These are phyloP conservation scores for Actinomortierella wolfii DNA, from an alignment of 371 early-diverging fungal genomes.

Conservation along the genomic window DNA sequence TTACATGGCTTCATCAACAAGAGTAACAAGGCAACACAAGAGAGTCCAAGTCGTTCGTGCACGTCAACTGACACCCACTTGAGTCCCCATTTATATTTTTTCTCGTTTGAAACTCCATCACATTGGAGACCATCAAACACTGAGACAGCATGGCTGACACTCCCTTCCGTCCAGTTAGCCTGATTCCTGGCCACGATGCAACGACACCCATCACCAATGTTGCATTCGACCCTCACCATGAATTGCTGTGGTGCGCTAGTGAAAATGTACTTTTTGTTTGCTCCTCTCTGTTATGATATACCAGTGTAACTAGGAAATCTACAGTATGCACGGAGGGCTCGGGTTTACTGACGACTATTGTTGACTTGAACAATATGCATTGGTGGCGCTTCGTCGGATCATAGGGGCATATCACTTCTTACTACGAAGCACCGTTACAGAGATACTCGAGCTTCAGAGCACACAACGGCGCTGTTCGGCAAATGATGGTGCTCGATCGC, in stretches of 20 bases:
- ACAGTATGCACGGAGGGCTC: too few species aligned
- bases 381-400: too few species aligned
- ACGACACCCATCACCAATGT: conserved; percentile 55
- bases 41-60: too few species aligned
- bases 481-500: conserved; percentile 67
- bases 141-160: conserved; percentile 45
- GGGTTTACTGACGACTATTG: too few species aligned
- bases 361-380: too few species aligned
- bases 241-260: conserved; percentile 79
- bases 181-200: conserved; percentile 40
- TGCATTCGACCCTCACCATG: conserved; percentile 79
- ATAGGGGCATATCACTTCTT: conserved; percentile 67
- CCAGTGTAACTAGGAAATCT: too few species aligned
- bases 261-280: conserved; percentile 59
- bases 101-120: too few species aligned
- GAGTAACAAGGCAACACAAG: too few species aligned
- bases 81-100: too few species aligned
- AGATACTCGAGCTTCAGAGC: conserved; percentile 73
- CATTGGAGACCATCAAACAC: too few species aligned
- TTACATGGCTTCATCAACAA: too few species aligned
- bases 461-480: conserved; percentile 68
- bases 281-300: conserved; percentile 5
- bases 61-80: too few species aligned
- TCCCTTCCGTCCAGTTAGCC: conserved; percentile 38
- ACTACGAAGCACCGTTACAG: conserved; percentile 60